These are phyloP conservation scores for Blastobotrys aristatus DNA, from an alignment of 1,139 yeast genomes.

Conservation along the genomic window DNA sequence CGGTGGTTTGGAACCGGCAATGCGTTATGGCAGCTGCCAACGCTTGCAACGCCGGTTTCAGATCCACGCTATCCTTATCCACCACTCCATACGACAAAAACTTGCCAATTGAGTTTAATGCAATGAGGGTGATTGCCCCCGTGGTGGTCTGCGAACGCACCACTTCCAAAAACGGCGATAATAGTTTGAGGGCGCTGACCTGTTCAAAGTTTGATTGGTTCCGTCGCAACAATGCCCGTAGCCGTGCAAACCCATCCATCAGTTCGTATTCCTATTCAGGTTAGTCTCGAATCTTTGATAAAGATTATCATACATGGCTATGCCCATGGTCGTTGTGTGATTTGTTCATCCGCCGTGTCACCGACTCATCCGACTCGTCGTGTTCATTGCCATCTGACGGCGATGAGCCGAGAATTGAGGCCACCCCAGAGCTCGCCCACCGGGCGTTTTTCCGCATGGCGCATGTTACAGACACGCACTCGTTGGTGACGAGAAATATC, in stretches of 20 bases:
- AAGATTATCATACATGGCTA: constrained; percentile 8
- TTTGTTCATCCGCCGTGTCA: too few species aligned
- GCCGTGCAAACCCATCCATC: constrained; percentile 72
- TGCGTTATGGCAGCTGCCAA: constrained; percentile 78
- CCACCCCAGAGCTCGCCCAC: constrained; percentile 81
- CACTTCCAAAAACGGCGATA: constrained; percentile 85
- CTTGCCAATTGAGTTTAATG: constrained; percentile 71
- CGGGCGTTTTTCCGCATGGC: constrained; percentile 87
- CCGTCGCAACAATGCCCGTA: constrained; percentile 58
- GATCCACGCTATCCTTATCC: constrained; percentile 42
- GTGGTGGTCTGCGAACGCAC: constrained; percentile 81
- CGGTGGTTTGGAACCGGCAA: constrained; percentile 94
- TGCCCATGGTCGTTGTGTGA: constrained; percentile 36
- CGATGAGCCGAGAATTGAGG: constrained; percentile 57
- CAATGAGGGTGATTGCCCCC: constrained; percentile 78
- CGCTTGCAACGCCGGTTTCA: constrained; percentile 48
- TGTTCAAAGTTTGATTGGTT: constrained; percentile 44
- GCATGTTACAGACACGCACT: constrained; percentile 79
- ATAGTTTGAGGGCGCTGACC: constrained; percentile 66
- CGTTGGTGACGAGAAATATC: constrained; percentile 77
- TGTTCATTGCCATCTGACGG: too few species aligned
- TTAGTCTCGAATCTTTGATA: too few species aligned
- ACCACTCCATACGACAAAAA: constrained; percentile 59
- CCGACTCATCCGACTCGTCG: too few species aligned
- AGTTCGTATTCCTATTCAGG: constrained; percentile 50